Evolutionary conservation across 2,329 filamentous ascomycete genomes (phyloP), one percentile per base, ranked within the genome.

Genomic region (Dactylellina drechsleri): DNA sequence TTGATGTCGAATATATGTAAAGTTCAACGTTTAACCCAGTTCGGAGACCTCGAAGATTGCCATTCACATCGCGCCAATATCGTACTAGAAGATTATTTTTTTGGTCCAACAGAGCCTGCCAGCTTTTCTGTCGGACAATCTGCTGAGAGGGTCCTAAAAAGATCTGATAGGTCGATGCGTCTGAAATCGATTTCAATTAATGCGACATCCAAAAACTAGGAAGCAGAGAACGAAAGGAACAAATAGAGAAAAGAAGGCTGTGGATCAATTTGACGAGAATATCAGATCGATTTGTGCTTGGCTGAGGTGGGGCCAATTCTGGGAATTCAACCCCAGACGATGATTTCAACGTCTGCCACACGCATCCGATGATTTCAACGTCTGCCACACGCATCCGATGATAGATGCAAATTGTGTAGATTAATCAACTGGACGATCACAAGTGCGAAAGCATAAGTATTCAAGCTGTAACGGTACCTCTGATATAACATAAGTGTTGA

Each of bases 151-250:
- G 49, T 13, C 5, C 10, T 18, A 18, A 52, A 52, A 52, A 59
- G 28, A 20, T 61, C 31, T 62, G 61, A 74, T 74, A 74, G 68
- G 68, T 52, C 41, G 50, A 41, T 75, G 43, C 64, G 47, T 75
- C 71, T 57, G 62, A 67, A 62, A 58, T 50, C 47, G 13, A 47
- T 47, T 10, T 18, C 4, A 57, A 7, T 36, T 36, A 36, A 36
- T 36, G 31, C 6, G 31, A 36, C 31, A 36, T 36, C 31, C 2
- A 10, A 36, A 36, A 36, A 36, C 6, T 7, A 36, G 10, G 10
- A 36, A 36, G 10, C 5, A 36, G 5, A 7, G 31, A 36, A 36
- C 23, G 2, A 36, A 7, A 36, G 31, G 10, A 36, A 36, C 31
- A 36, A 36, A 36, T 36, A 10, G 6, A 7, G 6, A 36, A 36